Evolutionary conservation across 306 rosid genomes (phyloP), one percentile per base, ranked within the genome.

Genomic region (Argentina anserina): DNA sequence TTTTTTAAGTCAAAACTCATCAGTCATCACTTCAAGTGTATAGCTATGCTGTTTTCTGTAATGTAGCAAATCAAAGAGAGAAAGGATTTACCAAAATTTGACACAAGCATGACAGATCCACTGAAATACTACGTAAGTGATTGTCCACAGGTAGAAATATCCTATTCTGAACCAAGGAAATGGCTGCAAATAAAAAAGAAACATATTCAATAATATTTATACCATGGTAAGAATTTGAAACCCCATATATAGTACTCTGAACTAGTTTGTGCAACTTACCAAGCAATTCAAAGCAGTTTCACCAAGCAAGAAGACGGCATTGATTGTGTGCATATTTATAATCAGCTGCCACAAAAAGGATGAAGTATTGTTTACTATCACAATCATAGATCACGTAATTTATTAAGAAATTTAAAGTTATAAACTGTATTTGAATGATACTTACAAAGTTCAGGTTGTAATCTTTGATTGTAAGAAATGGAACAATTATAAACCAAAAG

Each of bases 131-230:
- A 95, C 99, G 25, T 84, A 95, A 28, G 87, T 65, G 52, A 86
- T 67, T 9, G 99, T 95, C 99, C 99, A 95, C 41, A 95, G 33
- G 85, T 84, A 89, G 87, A 95, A 91, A 78, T 91, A 95, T 55
- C 99, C 99, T 8, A 91, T 86, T 67, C 99, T 91, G 82, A 95
- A 95, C 99, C 96, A 95, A 23, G 95, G 96, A 70, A 95, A 95
- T 21, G 86, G 65, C 99, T 95, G 92, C 43, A 87, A 81, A 71
- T 42, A 14, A 15, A 2, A 58, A 25, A 79, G 20, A 20, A 23
- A 53, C 2, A 40, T 20, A 49, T 10, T 36, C 63, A n/a, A 47
- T 2, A 76, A 31, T 18, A n/a, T 8, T 10, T 11, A 18, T 26
- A 41, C 28, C 39, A 53, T 37, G 75, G 64, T 36, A 67, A 33